These are phyloP conservation scores for Kurtzmaniella quercitrusa DNA, from an alignment of 1,139 yeast species.

Conservation along the genomic window DNA sequence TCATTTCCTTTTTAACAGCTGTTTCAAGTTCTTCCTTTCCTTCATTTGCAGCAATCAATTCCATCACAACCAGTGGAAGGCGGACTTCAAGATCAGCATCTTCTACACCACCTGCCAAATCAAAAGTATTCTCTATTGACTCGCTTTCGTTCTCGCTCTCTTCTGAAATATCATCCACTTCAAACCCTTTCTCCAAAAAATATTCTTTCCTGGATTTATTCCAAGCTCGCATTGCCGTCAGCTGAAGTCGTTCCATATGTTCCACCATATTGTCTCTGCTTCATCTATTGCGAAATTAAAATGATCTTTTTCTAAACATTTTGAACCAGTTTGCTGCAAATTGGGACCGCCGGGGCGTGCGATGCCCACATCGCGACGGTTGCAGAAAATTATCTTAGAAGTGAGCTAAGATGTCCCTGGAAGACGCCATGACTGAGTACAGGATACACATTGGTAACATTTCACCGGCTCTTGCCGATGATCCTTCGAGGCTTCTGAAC, in stretches of 20 bases:
- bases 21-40: conserved; percentile 1
- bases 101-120: too few species aligned
- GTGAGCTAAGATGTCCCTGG: not conserved
- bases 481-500: conserved; percentile 35
- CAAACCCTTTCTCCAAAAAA: not conserved
- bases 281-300: too few species aligned
- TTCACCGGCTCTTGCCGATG: conserved; percentile 48
- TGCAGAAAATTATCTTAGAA: not conserved
- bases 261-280: too few species aligned
- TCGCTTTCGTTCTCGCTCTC: not conserved
- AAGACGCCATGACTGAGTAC: conserved; percentile 13
- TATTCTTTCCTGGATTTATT: too few species aligned
- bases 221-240: too few species aligned
- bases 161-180: not conserved
- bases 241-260: too few species aligned
- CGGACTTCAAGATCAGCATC: too few species aligned
- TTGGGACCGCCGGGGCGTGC: not conserved
- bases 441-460: conserved; percentile 71
- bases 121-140: not conserved
- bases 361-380: not conserved
- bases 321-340: too few species aligned
- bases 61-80: too few species aligned
- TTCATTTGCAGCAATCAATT: not conserved
- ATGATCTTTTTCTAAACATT: too few species aligned
- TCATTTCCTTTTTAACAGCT: conserved; percentile 6